Percentiles rank a stretch among this genome's conserved stretches.
Evolutionary conservation across 164 flowering plant genomes (phyloP).

Genomic region (Hamamelis virginiana): DNA sequence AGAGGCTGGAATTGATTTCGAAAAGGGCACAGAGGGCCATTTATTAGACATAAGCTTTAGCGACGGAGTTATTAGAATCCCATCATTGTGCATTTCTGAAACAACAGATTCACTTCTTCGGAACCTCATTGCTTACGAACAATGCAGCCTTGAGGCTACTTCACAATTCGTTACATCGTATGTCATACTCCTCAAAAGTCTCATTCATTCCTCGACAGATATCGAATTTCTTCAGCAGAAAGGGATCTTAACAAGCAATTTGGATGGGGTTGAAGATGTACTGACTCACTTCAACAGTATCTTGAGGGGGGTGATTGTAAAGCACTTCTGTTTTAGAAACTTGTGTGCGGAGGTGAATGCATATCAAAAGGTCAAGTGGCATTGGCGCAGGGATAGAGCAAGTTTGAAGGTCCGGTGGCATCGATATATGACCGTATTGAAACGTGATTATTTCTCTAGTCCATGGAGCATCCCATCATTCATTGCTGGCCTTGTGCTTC

Average conservation of each 20-base stretch:
- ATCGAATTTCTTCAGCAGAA: constrained; percentile 6
- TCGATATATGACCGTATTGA: not conserved
- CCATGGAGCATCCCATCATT: not conserved
- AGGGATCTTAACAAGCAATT: constrained; percentile 5
- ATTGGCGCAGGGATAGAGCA: not conserved
- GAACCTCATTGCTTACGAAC: constrained; percentile 33
- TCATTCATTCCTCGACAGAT: constrained; percentile 20
- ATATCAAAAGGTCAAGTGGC: not conserved
- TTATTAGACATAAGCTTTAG: constrained; percentile 19
- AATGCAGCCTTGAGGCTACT: not conserved
- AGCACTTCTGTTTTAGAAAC: constrained; percentile 20
- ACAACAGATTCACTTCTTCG: constrained; percentile 16
- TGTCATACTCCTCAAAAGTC: constrained; percentile 20
- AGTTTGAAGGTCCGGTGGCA: not conserved
- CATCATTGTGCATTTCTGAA: constrained; percentile 18
- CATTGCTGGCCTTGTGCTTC: not conserved
- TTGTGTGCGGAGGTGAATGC: constrained; percentile 18
- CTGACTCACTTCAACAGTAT: constrained; percentile 11
- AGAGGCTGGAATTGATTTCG: constrained; percentile 21
- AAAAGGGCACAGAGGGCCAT: not conserved
- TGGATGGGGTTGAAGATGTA: constrained; percentile 4
- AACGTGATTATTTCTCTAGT: not conserved
- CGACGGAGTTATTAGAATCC: constrained; percentile 23
- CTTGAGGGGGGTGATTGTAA: constrained; percentile 9
- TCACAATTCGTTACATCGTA: constrained; percentile 24